Evolutionary conservation across 1,284 basidiomycete species (phyloP).

Genomic region (Grifola frondosa): DNA sequence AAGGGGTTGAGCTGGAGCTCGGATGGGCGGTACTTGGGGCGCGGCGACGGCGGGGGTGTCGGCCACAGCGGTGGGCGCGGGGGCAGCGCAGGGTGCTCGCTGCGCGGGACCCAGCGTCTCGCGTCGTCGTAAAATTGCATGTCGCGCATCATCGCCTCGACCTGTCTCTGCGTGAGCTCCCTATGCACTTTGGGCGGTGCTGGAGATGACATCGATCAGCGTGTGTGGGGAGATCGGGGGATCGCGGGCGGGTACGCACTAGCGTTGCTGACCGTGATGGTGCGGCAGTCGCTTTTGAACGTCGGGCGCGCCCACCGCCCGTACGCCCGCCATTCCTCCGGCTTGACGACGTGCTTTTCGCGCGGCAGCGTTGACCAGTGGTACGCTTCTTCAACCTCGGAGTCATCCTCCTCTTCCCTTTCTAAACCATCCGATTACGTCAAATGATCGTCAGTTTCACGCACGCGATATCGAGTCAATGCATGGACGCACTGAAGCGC

Average conservation of each 20-base stretch:
- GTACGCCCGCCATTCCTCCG: slow-evolving; percentile 29
- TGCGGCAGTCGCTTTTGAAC: slow-evolving; percentile 12
- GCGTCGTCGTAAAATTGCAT: slow-evolving; percentile 31
- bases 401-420: too few relatives aligned
- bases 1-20: slow-evolving; percentile 55
- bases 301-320: slow-evolving; percentile 32
- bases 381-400: background rate
- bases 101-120: slow-evolving; percentile 46
- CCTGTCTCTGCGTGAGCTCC: slow-evolving; percentile 28
- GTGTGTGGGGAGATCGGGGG: slow-evolving; percentile 3
- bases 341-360: slow-evolving; percentile 10
- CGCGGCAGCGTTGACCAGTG: background rate
- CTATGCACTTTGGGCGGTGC: slow-evolving; percentile 22
- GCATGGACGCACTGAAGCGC: too few relatives aligned
- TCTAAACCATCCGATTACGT: too few relatives aligned
- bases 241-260: slow-evolving; percentile 22
- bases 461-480: too few relatives aligned
- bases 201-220: slow-evolving; percentile 5
- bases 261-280: slow-evolving; percentile 27
- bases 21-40: slow-evolving; percentile 35
- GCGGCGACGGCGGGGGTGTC: slow-evolving; percentile 36
- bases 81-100: slow-evolving; percentile 48
- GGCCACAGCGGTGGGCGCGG: slow-evolving; percentile 48
- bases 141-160: slow-evolving; percentile 36
- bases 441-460: too few relatives aligned